A percentile compares a stretch with the other conserved stretches of the same genome.
Conservation (phyloP, 2,329 filamentous ascomycete species). For the Dothiorella sarmentorum region DNA sequence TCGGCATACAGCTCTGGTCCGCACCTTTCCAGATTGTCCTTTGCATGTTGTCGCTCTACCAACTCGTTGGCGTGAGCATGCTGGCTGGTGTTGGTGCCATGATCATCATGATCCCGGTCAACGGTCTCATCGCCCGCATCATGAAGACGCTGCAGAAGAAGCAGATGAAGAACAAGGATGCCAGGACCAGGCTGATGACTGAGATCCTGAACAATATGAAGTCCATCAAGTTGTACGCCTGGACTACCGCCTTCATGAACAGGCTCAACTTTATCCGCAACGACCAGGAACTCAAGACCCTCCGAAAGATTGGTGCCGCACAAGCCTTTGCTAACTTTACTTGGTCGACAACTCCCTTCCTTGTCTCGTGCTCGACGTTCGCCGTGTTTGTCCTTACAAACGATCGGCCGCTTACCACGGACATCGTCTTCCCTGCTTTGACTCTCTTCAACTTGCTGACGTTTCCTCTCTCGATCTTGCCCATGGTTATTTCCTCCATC, state of each 20-base stretch:
- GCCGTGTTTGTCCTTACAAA: slow-evolving; percentile 87
- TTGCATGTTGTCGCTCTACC: slow-evolving; percentile 93
- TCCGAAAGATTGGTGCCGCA: slow-evolving; percentile 91
- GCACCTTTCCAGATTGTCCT: slow-evolving; percentile 94
- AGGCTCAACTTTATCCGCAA: slow-evolving; percentile 96
- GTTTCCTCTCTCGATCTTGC: slow-evolving; percentile 88
- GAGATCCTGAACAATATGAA: slow-evolving; percentile 99
- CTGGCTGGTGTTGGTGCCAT: slow-evolving; percentile 91
- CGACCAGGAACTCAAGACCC: slow-evolving; percentile 89
- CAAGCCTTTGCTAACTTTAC: slow-evolving; percentile 96
- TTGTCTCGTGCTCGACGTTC: slow-evolving; percentile 96
- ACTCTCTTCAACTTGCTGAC: slow-evolving; percentile 95
- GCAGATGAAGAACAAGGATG: slow-evolving; percentile 99
- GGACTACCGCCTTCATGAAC: slow-evolving; percentile 96
- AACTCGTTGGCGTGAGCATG: slow-evolving; percentile 93
- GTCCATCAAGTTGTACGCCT: slow-evolving; percentile 95
- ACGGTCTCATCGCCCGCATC: slow-evolving; percentile 83
- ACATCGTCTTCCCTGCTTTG: slow-evolving; percentile 90
- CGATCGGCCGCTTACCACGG: slow-evolving; percentile 77
- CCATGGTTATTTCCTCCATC: slow-evolving; percentile 96
- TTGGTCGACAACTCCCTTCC: slow-evolving; percentile 95
- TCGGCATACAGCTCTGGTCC: slow-evolving; percentile 92
- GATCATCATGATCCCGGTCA: slow-evolving; percentile 96
- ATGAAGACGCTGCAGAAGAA: slow-evolving; percentile 94
- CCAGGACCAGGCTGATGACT: slow-evolving; percentile 86